A percentile compares a stretch with the other conserved stretches of the same genome.
Conservation (phyloP, 208 protist genomes). For the Leishmania tarentolae region DNA sequence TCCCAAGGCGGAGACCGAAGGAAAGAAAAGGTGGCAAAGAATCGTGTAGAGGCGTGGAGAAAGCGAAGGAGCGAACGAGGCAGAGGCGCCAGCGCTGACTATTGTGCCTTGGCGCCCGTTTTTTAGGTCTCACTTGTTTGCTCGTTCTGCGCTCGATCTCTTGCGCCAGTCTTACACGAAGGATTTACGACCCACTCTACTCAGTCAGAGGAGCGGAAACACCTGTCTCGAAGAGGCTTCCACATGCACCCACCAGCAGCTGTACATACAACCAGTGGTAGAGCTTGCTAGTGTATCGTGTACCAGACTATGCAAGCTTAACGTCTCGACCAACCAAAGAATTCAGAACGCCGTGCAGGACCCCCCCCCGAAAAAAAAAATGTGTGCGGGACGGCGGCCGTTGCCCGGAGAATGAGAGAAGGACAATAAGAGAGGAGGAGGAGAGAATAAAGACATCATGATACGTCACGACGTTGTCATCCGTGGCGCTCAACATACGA, state of each 20-base stretch:
- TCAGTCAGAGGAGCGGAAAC: not conserved
- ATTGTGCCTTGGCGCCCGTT: not conserved
- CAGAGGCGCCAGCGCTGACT: not conserved
- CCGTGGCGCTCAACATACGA: not conserved
- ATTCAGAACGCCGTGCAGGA: not conserved
- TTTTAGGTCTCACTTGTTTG: not conserved
- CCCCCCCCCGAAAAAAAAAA: not conserved
- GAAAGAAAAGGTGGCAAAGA: not conserved
- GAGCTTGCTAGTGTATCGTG: not conserved
- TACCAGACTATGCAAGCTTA: not conserved
- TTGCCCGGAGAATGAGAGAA: not conserved
- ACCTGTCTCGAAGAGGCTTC: not conserved
- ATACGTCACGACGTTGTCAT: not conserved
- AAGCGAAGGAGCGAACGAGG: not conserved
- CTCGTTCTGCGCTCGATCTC: not conserved
- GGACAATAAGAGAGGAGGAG: conserved; percentile 26
- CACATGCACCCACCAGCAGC: not conserved
- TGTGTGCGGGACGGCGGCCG: not conserved
- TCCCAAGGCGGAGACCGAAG: not conserved
- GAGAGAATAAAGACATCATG: not conserved
- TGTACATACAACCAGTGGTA: not conserved
- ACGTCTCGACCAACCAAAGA: not conserved
- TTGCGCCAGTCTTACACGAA: not conserved
- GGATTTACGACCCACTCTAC: not conserved
- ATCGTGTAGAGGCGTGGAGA: not conserved